Conservation (phyloP, 2,329 filamentous ascomycete genomes). For the Pleurostoma richardsiae region DNA sequence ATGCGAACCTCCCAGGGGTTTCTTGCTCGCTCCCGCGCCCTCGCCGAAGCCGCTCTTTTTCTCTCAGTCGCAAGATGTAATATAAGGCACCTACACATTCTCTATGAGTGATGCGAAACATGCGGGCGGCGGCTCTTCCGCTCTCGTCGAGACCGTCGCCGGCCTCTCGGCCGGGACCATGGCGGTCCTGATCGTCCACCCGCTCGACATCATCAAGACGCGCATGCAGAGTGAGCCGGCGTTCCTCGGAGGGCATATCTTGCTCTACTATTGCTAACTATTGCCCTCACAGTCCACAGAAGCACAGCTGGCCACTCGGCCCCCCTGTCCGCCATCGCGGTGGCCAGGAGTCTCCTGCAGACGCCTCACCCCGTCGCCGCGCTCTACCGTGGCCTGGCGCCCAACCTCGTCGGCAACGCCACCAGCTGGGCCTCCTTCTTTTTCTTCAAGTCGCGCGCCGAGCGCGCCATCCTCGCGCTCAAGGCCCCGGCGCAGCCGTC, state of each 20-base stretch:
- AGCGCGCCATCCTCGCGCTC: constrained; percentile 36
- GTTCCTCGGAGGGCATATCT: background rate
- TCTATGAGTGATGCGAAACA: constrained; percentile 43
- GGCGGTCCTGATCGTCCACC: constrained; percentile 83
- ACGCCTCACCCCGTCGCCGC: constrained; percentile 57
- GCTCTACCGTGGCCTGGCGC: constrained; percentile 84
- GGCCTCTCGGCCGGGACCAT: constrained; percentile 85
- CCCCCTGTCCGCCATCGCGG: constrained; percentile 41
- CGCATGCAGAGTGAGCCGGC: constrained; percentile 71
- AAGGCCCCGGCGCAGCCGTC: constrained; percentile 14
- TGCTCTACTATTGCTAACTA: background rate
- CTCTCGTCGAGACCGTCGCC: constrained; percentile 79
- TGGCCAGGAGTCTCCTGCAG: constrained; percentile 43
- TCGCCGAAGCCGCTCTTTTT: no score
- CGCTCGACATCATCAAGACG: constrained; percentile 94
- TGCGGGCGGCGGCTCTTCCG: constrained; percentile 63
- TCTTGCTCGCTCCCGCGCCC: no score
- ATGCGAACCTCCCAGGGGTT: no score
- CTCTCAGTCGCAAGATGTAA: no score
- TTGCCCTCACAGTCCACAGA: constrained; percentile 39
- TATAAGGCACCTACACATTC: constrained; percentile 7
- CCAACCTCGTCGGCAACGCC: constrained; percentile 88
- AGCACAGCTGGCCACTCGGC: constrained; percentile 30
- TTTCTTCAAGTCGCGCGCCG: constrained; percentile 60
- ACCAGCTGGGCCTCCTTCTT: constrained; percentile 92